A percentile compares a stretch with the other conserved stretches of the same genome.
Conservation (phyloP, 2,329 filamentous ascomycete species). For the Talaromyces sp. region DNA sequence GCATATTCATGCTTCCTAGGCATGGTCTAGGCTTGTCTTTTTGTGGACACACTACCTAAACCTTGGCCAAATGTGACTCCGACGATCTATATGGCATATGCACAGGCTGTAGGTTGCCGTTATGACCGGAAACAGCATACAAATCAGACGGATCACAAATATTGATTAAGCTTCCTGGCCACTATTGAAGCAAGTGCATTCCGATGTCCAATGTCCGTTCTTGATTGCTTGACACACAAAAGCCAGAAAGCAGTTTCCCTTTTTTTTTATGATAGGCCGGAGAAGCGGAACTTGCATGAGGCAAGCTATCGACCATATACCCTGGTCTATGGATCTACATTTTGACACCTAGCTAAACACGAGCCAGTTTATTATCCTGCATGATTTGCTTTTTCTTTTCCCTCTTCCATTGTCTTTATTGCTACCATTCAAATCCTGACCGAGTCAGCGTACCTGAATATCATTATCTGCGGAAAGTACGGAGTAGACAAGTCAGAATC, state of each 20-base stretch:
- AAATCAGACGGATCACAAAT: constrained; percentile 1
- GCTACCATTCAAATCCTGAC: not conserved
- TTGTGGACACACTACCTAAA: constrained; percentile 4
- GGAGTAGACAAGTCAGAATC: not conserved
- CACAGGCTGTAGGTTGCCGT: not conserved
- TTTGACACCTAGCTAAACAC: not conserved
- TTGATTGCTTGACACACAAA: not conserved
- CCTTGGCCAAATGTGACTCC: not conserved
- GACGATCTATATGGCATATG: constrained; percentile 2
- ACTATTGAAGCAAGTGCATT: not conserved
- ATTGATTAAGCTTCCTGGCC: not conserved
- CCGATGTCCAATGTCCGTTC: not conserved
- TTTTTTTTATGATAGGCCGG: not conserved
- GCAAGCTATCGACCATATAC: not conserved
- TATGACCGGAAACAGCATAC: not conserved
- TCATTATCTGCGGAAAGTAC: not conserved
- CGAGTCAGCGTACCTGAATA: not conserved
- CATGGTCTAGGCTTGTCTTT: constrained; percentile 4
- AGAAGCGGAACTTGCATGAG: not conserved
- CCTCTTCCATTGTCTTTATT: not conserved
- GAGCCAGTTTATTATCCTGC: not conserved
- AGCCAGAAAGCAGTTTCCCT: not conserved
- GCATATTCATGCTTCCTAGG: not conserved
- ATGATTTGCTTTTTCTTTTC: not conserved
- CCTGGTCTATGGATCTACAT: not conserved